Conservation (phyloP, 208 protist genomes). For the Crithidia bombi region DNA sequence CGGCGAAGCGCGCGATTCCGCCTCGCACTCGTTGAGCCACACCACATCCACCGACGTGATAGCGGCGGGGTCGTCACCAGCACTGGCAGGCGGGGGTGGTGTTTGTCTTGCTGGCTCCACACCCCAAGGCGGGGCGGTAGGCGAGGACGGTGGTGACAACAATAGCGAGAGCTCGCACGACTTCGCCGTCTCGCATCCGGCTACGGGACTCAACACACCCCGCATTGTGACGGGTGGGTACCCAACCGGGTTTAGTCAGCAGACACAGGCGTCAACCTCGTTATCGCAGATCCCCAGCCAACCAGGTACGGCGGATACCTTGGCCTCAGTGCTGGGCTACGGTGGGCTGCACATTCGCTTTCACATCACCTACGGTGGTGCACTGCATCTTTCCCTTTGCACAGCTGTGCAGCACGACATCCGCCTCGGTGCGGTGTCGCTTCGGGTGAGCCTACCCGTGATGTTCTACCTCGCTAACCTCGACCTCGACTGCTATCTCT, state of each 20-base stretch:
- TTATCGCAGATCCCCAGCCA: conserved; percentile 19
- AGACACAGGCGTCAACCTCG: conserved; percentile 4
- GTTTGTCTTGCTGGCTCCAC: background rate
- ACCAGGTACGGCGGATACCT: conserved; percentile 32
- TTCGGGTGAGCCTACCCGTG: conserved; percentile 73
- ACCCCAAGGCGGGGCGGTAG: background rate
- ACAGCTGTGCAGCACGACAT: conserved; percentile 64
- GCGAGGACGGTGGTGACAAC: conserved; percentile 12
- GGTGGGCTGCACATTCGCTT: conserved; percentile 72
- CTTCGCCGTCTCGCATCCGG: conserved; percentile 12
- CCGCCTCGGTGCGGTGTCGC: conserved; percentile 37
- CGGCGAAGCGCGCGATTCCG: conserved; percentile 1
- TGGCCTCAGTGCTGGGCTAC: conserved; percentile 55
- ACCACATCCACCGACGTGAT: conserved; percentile 13
- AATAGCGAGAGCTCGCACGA: conserved; percentile 25
- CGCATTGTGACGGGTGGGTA: conserved; percentile 9
- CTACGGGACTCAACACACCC: conserved; percentile 9
- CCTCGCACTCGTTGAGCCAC: conserved; percentile 5
- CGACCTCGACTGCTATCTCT: conserved; percentile 82
- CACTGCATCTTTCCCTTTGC: conserved; percentile 58
- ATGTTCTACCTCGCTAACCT: conserved; percentile 60
- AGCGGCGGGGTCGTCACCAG: background rate
- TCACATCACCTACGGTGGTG: conserved; percentile 85
- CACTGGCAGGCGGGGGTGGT: background rate
- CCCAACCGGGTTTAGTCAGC: background rate